Conservation (phyloP, 352 stramenopile genomes). For the Phytophthora foliorum region DNA sequence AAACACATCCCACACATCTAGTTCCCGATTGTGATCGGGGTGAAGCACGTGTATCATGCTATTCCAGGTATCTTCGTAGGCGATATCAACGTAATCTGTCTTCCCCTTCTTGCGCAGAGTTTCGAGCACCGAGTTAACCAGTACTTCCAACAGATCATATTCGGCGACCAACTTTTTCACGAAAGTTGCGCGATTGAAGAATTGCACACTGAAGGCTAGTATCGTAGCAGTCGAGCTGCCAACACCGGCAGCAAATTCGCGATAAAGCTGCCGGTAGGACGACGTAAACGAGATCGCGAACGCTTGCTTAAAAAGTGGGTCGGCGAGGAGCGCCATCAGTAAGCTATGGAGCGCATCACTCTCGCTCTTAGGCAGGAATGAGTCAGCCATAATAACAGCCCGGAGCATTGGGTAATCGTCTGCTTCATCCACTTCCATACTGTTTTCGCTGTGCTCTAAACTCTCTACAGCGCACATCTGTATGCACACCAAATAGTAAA, state of each 20-base stretch:
- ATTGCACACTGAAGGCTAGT: conserved; percentile 96
- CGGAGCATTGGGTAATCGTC: conserved; percentile 69
- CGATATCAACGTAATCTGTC: conserved; percentile 50
- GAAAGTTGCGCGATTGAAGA: conserved; percentile 98
- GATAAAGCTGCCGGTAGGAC: conserved; percentile 92
- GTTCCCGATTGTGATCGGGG: conserved; percentile 39
- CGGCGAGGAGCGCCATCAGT: conserved; percentile 96
- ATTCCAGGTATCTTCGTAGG: conserved; percentile 60
- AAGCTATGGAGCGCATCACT: conserved; percentile 93
- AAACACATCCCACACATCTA: conserved; percentile 77
- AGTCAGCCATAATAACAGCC: conserved; percentile 88
- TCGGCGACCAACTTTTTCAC: conserved; percentile 88
- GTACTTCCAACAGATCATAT: conserved; percentile 78
- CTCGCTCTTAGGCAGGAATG: conserved; percentile 81
- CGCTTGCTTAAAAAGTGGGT: conserved; percentile 97
- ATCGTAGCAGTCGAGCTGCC: conserved; percentile 91
- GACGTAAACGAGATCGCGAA: conserved; percentile 96
- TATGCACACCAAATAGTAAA: conserved; percentile 8
- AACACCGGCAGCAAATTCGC: conserved; percentile 77
- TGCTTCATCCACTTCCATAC: conserved; percentile 49
- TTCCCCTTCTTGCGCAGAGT: conserved; percentile 72
- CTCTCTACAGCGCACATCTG: conserved; percentile 51
- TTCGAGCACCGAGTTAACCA: conserved; percentile 77
- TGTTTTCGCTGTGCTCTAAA: conserved; percentile 48
- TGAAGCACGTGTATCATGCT: conserved; percentile 53